Percentiles rank a stretch among this genome's conserved stretches.
phyloP scores from a whole-genome alignment of 257 asterid genomes.

The Solanum sejunctum region DNA sequence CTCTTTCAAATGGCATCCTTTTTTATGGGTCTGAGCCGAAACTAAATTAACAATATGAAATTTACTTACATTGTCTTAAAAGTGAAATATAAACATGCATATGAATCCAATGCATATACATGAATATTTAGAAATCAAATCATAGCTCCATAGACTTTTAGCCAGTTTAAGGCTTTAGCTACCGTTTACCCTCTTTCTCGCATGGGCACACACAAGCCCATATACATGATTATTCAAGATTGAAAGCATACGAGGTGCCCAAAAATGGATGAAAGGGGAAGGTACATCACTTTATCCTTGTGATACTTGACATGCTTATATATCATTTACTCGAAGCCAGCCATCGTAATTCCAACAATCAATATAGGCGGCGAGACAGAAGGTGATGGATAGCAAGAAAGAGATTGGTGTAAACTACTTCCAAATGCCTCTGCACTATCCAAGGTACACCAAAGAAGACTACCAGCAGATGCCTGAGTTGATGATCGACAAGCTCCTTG shows the following conservation, averaged over 20 bases:
- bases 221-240: background rate
- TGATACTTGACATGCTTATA: background rate
- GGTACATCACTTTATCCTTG: background rate
- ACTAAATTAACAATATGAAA: background rate
- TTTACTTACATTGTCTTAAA: background rate
- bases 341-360: background rate
- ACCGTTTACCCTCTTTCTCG: background rate
- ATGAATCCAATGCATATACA: background rate
- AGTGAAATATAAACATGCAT: background rate
- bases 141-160: background rate
- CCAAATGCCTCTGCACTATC: slow-evolving; percentile 8
- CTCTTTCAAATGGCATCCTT: too few relatives aligned
- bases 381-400: background rate
- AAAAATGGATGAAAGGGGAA: background rate
- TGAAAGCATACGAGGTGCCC: background rate
- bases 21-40: background rate
- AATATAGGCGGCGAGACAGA: background rate
- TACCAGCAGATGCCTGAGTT: slow-evolving; percentile 2
- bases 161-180: background rate
- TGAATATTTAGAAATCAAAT: background rate
- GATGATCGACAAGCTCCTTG: background rate
- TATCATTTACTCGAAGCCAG: background rate
- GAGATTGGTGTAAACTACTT: background rate
- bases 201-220: background rate
- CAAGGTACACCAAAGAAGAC: background rate